Evolutionary conservation across 2,329 filamentous ascomycete genomes (phyloP), one percentile per base, ranked within the genome.

Genomic region (Sodiomyces alkalinus): DNA sequence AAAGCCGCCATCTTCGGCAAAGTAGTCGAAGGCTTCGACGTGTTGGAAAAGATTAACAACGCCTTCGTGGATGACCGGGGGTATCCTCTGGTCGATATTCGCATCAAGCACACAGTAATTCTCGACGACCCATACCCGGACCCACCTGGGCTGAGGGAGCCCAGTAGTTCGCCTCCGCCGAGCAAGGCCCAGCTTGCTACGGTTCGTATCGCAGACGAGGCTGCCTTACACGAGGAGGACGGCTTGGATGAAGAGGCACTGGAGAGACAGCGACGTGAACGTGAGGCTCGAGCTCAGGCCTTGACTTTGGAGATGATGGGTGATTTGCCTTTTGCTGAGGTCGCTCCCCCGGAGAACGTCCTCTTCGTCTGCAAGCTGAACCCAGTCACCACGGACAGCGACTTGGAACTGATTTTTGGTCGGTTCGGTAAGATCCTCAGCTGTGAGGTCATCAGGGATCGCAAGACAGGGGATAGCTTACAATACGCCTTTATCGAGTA

Each of bases 401-500:
- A 98, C 48, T 62, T 98, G 26, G 79, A 94, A 49, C 68, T 96
- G 39, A 96, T 98, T 37, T 98, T 98, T 55, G 87, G 82, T 32
- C 86, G 90, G 1, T 98, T 98, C 43, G 90, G 90, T 41, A 87
- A 79, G 46, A 93, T 98, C 22, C 53, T 96, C 15, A 92, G 83
- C 26, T 98, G 90, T 48, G 90, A 98, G 55, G 81, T 98, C 19
- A 94, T 98, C 37, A 69, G 87, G 27, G 90, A 98, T 50, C 81
- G 80, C 47, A 83, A 83, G 45, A 94, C 87, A 0, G 85, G 85
- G 4, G 90, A 98, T 54, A 93, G 83, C 45, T 57, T 98, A 27
- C 90, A 98, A 50, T 98, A 98, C 48, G 85, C 90, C 2, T 98
- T 98, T 42, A 92, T 98, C 45, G 90, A 98, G 49, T 98, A 87